Evolutionary conservation across 805 yeast species (phyloP), one percentile per base, ranked within the genome.

Genomic region (Wickerhamiella sorbophila): DNA sequence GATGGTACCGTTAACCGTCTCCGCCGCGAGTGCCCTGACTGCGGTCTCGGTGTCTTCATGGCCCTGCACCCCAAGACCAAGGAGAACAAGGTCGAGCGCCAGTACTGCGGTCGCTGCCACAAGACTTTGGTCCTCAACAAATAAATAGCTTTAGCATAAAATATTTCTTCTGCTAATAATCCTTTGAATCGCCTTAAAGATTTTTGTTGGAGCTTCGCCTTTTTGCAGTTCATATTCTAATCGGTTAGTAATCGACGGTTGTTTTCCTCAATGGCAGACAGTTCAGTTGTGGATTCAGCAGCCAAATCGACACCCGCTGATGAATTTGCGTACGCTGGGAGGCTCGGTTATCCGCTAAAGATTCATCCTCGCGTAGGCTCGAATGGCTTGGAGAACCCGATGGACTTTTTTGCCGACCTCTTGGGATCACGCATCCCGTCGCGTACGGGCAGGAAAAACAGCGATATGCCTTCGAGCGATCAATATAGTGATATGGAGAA

Each of bases 31-130:
- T 91, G 98, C 75, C 84, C 88, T 56, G 71, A 76, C 67, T 88
- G 96, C 75, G 96, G 96, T 75, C 91, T 95, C 58, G 96, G 96
- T 82, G 80, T 84, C 70, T 88, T 88, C 91, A 86, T 91, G 95
- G 98, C 97, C 62, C 44, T 44, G 36, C 80, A 87, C 86, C 87
- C 83, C 88, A 71, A 75, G 68, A 87, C 80, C 81, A 53, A 56
- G 94, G 95, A 94, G 63, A 79, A 83, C 83, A 87, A 82, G 87
- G 69, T 75, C 63, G 85, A 79, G 79, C 87, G 98, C 79, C 94
- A 82, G 72, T 91, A 91, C 96, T 91, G 98, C 75, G 98, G 98
- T 75, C 86, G 83, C 77, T 91, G 98, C 77, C 96, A 87, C 80
- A 74, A 81, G 62, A 87, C 95, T 69, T 80, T 78, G 74, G 80